Evolutionary conservation across 345 rosid species (phyloP).

Genomic region (Heritiera littoralis): DNA sequence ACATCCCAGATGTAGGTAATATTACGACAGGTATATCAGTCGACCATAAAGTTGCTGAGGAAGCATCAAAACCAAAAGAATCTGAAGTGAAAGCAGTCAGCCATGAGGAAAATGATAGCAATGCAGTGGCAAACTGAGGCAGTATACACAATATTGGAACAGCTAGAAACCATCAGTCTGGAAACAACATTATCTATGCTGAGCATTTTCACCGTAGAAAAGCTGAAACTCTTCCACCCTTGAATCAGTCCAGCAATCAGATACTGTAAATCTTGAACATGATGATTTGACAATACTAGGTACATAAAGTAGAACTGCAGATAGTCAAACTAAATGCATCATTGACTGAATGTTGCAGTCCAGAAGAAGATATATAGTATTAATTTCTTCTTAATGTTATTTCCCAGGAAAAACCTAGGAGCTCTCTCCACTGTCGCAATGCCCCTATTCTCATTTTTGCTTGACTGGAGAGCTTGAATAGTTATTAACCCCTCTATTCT

Average conservation of each 20-base stretch:
- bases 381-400: no score
- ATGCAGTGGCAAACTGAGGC: conserved; percentile 8
- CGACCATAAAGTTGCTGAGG: not conserved
- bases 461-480: no score
- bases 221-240: not conserved
- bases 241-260: not conserved
- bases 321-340: conserved; percentile 13
- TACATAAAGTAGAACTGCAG: not conserved
- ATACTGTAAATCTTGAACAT: conserved; percentile 2
- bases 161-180: not conserved
- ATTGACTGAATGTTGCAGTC: not conserved
- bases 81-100: conserved; percentile 17
- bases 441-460: no score
- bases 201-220: conserved; percentile 10
- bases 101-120: conserved; percentile 7
- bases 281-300: not conserved
- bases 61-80: conserved; percentile 22
- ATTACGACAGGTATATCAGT: not conserved
- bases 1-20: not conserved
- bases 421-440: no score
- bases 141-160: not conserved
- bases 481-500: no score
- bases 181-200: not conserved
- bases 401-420: no score
- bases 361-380: not conserved